phyloP scores from a whole-genome alignment of 331 rosid genomes.

The Erythrophleum ivorense region DNA sequence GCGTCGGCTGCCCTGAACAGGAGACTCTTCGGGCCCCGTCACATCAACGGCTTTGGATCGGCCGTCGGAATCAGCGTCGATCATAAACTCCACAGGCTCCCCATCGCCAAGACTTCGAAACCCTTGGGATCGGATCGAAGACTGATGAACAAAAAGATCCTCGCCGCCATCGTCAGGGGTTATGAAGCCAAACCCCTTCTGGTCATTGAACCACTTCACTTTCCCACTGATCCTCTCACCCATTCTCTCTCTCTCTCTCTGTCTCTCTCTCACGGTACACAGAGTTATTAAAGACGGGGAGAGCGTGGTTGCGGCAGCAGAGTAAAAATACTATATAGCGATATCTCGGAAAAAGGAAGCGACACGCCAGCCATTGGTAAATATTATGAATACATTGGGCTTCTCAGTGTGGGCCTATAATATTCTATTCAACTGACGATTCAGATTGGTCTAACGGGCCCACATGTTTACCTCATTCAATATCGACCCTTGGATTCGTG shows the following conservation, averaged over 20 bases:
- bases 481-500: too few species aligned
- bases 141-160: constrained; percentile 77
- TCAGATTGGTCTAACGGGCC: too few species aligned
- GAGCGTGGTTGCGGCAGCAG: not conserved
- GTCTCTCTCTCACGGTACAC: not conserved
- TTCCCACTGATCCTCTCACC: constrained; percentile 62
- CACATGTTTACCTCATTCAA: too few species aligned
- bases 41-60: constrained; percentile 84
- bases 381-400: too few species aligned
- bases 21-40: constrained; percentile 58
- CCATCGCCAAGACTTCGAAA: constrained; percentile 78
- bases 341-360: too few species aligned
- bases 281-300: not conserved
- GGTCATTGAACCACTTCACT: constrained; percentile 87
- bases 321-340: not conserved
- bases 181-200: constrained; percentile 82
- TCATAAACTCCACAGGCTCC: constrained; percentile 64
- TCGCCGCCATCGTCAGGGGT: constrained; percentile 68
- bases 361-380: too few species aligned
- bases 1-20: constrained; percentile 67
- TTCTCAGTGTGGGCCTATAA: too few species aligned
- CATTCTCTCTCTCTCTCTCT: constrained; percentile 36
- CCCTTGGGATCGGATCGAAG: constrained; percentile 77
- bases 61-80: constrained; percentile 65
- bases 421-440: too few species aligned